Base-by-base conservation (phyloP, 352 stramenopile genomes). In the Pythium rhizo-oryzae region DNA sequence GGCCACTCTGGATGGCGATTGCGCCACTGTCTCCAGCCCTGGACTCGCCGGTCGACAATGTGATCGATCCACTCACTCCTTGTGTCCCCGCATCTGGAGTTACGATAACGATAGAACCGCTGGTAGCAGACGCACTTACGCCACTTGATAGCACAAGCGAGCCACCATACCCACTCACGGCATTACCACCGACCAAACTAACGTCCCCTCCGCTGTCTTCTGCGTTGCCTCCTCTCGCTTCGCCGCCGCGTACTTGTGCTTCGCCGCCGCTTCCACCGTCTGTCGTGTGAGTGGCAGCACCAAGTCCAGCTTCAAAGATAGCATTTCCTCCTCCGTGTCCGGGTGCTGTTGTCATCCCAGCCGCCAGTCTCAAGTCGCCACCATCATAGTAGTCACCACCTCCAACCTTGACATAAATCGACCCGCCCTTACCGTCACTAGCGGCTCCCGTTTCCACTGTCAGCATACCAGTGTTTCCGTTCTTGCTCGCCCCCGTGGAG, bases 211-310 rank as follows among this genome's bases (percentile, higher is more conserved):
- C 94, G 68, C 97, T 96, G 70, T 99, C 91, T 63, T 94, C 78
- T 2, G 77, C 69, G 51, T 93, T 93, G 61, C 85, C 86, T 46
- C 96, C 96, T 70, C 92, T 88, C 30, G 86, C 92, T 75, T 96
- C 82, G 24, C 96, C 96, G 54, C 93, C 94, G 21, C 70, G 73
- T 35, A 99, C 79, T 24, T 79, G 71, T 28, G 98, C 71, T 54
- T 84, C 76, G 30, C 94, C 93, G 23, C 96, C 96, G 65, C 97
- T 89, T 56, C 96, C 96, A 62, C 94, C 96, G 69, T 98, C 95
- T 25, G 75, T 87, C 8, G 82, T 77, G 72, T 98, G 86, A 47
- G 87, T 81, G 54, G 77, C 89, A 23, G 89, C 90, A 4, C 80
- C 81, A 15, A 77, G 62, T n/a, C 84, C 84, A 67, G 74, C 84